These are phyloP conservation scores for Berkeleyomyces basicola DNA, from an alignment of 2,329 filamentous ascomycete genomes.

Conservation along the genomic window DNA sequence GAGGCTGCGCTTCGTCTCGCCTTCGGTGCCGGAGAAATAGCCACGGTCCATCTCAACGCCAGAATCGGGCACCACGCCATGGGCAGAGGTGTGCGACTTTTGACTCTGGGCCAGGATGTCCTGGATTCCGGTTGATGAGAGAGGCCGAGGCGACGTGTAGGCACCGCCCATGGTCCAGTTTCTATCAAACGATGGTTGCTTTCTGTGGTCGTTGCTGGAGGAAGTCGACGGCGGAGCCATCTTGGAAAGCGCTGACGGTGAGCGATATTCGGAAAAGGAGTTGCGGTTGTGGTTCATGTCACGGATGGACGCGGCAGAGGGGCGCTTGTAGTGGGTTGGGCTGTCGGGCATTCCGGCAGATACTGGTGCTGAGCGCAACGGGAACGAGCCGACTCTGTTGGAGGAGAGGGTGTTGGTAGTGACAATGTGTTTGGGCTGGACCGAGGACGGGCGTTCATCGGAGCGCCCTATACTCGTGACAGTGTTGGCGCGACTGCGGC, in stretches of 20 bases:
- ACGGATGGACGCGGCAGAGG: conserved; percentile 67
- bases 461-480: conserved; percentile 31
- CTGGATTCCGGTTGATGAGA: conserved; percentile 36
- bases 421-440: conserved; percentile 33
- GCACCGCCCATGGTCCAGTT: conserved; percentile 50
- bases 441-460: conserved; percentile 29
- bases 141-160: conserved; percentile 23
- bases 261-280: conserved; percentile 13
- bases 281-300: conserved; percentile 62
- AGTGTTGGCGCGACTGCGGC: conserved; percentile 41
- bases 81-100: conserved; percentile 17
- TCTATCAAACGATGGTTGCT: conserved; percentile 52
- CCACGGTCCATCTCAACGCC: conserved; percentile 60
- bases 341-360: conserved; percentile 25
- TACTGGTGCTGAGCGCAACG: conserved; percentile 9
- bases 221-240: conserved; percentile 24
- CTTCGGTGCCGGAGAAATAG: conserved; percentile 83
- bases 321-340: conserved; percentile 34
- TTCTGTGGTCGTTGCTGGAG: conserved; percentile 31
- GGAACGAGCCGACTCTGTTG: conserved; percentile 23
- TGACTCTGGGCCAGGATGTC: conserved; percentile 20
- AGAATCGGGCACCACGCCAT: conserved; percentile 27
- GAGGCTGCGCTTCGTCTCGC: conserved; percentile 45
- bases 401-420: conserved; percentile 31
- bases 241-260: conserved; percentile 82